Evolutionary conservation across 75 land plant species (phyloP), one percentile per base, ranked within the genome.

Genomic region (Picea sitchensis): DNA sequence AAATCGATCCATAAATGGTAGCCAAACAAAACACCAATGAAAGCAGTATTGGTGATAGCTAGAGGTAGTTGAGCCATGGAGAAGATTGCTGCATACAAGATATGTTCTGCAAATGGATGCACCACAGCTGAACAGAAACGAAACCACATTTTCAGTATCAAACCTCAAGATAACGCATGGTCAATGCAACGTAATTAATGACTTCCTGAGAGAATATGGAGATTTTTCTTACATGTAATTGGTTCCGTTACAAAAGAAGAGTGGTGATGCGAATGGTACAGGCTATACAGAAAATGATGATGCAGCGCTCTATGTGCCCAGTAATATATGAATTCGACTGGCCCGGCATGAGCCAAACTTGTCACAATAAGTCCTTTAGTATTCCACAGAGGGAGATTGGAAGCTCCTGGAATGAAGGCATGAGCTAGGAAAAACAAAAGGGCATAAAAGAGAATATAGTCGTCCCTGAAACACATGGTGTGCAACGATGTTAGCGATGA

Each of bases 301-400:
- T 96, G 99, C 54, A 96, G 76, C 8, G 95, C 95, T 31, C 98
- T 88, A 77, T 96, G 99, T 5, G 82, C 56, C 99, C 98, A 96
- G 80, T 96, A 96, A 78, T 96, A 96, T 32, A 94, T 14, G 62
- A 91, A 92, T 84, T 96, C 99, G 4, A 90, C 87, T 0, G 95
- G 98, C 15, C 98, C 95, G 26, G 80, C 58, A 51, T 96, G 99
- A 1, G 84, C 60, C 4, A 96, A 65, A 18, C 74, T 32, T 18
- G 82, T 76, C 0, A 90, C 20, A 4, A 89, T 11, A 7, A 86
- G 72, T 0, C 99, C 99, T 21, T 83, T 84, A 3, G 81, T 63
- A 44, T 86, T 81, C 98, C 98, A 96, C 14, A 86, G 31, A 5
- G 96, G 90, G 6, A 87, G 5, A 26, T 82, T 18, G 3, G 62